Evolutionary conservation across 768 basidiomycete species (phyloP).

Genomic region (Lactarius deliciosus): DNA sequence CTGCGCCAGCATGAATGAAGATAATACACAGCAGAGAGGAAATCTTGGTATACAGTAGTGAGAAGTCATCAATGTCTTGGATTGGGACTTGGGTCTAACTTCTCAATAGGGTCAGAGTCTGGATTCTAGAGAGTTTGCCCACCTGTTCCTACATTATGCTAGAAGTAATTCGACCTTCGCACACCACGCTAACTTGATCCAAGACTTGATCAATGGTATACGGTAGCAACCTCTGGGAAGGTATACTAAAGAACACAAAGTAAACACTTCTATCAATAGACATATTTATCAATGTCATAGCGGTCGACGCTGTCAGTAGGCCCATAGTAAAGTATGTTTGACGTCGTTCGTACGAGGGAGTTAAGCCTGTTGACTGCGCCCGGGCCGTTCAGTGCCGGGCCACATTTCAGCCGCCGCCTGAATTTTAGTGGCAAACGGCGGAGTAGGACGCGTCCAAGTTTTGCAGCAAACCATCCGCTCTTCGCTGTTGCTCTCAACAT

Average conservation of each 20-base stretch:
- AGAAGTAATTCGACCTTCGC: not conserved
- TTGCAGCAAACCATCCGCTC: slow-evolving; percentile 1
- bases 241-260: not conserved
- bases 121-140: not conserved
- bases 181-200: not conserved
- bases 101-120: not conserved
- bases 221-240: not conserved
- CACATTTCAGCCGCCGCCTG: slow-evolving; percentile 15
- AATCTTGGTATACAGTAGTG: no score
- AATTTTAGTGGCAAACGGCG: slow-evolving; percentile 22
- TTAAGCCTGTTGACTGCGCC: no score
- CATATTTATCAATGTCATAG: not conserved
- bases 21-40: not conserved
- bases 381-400: not conserved
- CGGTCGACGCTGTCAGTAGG: not conserved
- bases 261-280: no score
- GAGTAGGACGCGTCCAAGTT: slow-evolving; percentile 14
- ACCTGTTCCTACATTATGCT: not conserved
- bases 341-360: not conserved
- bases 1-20: not conserved
- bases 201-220: no score
- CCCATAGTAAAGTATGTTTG: not conserved
- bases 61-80: not conserved
- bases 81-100: no score
- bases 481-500: slow-evolving; percentile 23